Base-by-base conservation (phyloP, 495 filamentous ascomycete genomes). In the Usnea hakonensis region DNA sequence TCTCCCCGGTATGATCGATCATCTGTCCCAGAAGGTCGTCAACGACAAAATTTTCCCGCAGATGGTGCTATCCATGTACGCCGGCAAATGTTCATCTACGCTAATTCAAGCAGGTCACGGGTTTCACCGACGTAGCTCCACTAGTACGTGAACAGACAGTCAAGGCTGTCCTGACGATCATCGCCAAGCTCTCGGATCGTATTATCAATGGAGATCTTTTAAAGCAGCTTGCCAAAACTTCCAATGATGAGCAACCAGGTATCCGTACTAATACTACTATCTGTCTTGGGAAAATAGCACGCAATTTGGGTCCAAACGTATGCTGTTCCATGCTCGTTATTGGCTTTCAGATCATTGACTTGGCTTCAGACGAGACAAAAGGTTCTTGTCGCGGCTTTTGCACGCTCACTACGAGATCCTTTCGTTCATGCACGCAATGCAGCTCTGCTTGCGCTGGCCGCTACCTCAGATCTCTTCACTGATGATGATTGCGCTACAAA, bases 211-310 rank as follows among this genome's bases (percentile, higher is more conserved):
- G 95, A 56, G 94, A 98, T 65, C 76, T 98, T 14, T 75, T 98
- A 37, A 89, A 87, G 70, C 88, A 95, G 70, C 79, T 98, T 28
- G 95, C 94, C 57, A 96, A 96, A 69, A 97, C 93, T 9, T 89
- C 94, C 41, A 97, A 97, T 67, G 94, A 98, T 65, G 93, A 97
- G 69, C 93, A 98, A 68, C 93, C 95, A 21, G 94, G 94, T 9
- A 98, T 98, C 58, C 83, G 94, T 63, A 98, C 94, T 9, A 98
- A 98, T 70, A 98, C 94, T 0, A 97, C 95, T 1, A 97, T 98
- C 35, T 97, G 94, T 70, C 75, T 98, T 13, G 94, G 94, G 17
- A 96, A 94, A 67, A 96, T 98, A 64, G 91, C 94, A 3, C 92
- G 89, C 67, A 88, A 95, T 67, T 76, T 98, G 19, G 89, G 91